These are phyloP conservation scores for Laburnicola sp. DNA, from an alignment of 2,329 filamentous ascomycete species.

Conservation along the genomic window DNA sequence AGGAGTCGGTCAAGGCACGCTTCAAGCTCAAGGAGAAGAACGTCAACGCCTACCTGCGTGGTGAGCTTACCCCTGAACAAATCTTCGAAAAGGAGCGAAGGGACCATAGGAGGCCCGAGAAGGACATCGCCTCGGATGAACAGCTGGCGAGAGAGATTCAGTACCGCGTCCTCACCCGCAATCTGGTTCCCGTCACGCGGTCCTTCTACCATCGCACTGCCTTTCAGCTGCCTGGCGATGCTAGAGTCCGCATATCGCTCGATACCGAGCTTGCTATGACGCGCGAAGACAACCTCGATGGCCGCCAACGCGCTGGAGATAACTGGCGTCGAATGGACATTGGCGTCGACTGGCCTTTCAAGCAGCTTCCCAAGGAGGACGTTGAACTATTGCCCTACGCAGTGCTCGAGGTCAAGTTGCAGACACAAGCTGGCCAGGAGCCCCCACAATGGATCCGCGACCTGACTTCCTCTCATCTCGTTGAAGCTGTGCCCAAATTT, in stretches of 20 bases:
- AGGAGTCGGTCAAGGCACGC: constrained; percentile 97
- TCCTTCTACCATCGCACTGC: constrained; percentile 98
- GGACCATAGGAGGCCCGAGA: constrained; percentile 90
- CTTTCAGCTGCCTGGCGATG: constrained; percentile 95
- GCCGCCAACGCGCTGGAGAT: constrained; percentile 71
- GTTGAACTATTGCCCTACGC: constrained; percentile 93
- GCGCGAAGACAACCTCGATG: constrained; percentile 92
- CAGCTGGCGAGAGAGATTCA: constrained; percentile 89
- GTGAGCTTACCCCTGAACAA: constrained; percentile 79
- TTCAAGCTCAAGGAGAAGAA: constrained; percentile 97
- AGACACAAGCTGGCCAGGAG: constrained; percentile 93
- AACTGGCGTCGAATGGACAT: constrained; percentile 99
- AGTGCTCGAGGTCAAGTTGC: constrained; percentile 93
- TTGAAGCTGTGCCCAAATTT: constrained; percentile 98
- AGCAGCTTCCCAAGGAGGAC: constrained; percentile 81
- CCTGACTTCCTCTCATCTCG: constrained; percentile 87
- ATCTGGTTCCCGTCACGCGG: constrained; percentile 84
- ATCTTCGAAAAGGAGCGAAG: constrained; percentile 97
- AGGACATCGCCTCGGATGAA: constrained; percentile 89
- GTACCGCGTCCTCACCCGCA: constrained; percentile 85
- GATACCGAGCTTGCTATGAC: constrained; percentile 96
- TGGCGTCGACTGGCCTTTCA: constrained; percentile 93
- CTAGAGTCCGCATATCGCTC: constrained; percentile 91
- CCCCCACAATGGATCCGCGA: constrained; percentile 96
- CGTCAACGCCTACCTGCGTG: constrained; percentile 85